Evolutionary conservation across 2,329 filamentous ascomycete species (phyloP), one percentile per base, ranked within the genome.

Genomic region (Scorias spongiosa): DNA sequence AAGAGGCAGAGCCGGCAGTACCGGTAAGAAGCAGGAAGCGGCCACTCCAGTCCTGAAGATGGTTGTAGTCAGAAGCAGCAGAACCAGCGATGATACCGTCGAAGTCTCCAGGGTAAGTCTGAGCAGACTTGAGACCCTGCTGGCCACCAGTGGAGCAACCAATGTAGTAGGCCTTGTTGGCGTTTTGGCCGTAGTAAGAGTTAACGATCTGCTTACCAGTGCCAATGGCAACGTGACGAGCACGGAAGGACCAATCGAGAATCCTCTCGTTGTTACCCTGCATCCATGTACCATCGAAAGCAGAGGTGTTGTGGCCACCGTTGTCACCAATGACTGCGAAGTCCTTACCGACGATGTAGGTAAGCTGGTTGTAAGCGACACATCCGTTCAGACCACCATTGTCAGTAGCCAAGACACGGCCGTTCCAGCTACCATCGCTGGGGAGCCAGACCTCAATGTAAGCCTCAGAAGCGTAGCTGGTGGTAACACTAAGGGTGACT

Each of bases 141-240:
- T 63, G 60, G 15, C 68, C 68, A 46, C 68, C 68, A n/a, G 64
- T 64, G 1, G 66, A 69, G 54, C 68, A 71, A 17, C 66, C 67
- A 8, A 67, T 51, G 49, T 66, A 71, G 56, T 71, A 71, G 15
- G 64, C 64, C 46, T 69, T 66, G 30, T 56, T 54, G 40, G 59
- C 57, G 12, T 55, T 48, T 39, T 60, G 48, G 12, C 54, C 55
- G 46, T 68, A 68, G 54, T 66, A 68, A 18, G 51, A 48, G 36
- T 55, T 51, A 36, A 57, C 51, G 26, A 62, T 48, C 39, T 55
- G 50, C 46, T 63, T 62, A 43, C 56, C 59, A 28, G 55, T 49
- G 41, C 54, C 50, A 14, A 57, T 55, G 39, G 56, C 52, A 41
- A 51, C 50, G 49, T 61, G 58, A 37, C 57, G 52, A 28, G 56